Evolutionary conservation across 208 protist species (phyloP).

Genomic region (Trypanosoma lewisi): DNA sequence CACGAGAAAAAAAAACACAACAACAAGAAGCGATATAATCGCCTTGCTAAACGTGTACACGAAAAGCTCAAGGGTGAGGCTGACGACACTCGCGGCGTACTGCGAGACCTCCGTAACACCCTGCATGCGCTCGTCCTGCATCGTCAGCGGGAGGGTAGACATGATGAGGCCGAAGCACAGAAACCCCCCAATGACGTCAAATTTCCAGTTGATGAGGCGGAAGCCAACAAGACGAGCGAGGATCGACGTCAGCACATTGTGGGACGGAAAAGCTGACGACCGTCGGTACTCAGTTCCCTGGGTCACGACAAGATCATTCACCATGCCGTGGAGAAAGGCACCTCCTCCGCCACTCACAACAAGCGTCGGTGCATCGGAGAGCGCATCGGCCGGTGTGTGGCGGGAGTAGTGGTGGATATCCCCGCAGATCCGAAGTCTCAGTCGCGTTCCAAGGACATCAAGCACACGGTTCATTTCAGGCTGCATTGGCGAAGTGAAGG

Average conservation of each 20-base stretch:
- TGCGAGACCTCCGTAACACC: conserved; percentile 11
- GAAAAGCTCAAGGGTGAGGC: conserved; percentile 37
- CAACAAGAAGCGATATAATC: conserved; percentile 44
- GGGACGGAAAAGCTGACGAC: conserved; percentile 48
- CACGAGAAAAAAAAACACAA: conserved; percentile 48
- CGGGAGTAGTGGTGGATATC: conserved; percentile 90
- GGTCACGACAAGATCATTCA: conserved; percentile 47
- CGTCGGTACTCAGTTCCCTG: conserved; percentile 66
- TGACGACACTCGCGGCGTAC: conserved; percentile 35
- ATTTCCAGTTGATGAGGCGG: conserved; percentile 85
- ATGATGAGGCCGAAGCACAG: conserved; percentile 65
- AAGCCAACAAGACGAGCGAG: conserved; percentile 65
- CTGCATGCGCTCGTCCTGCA: conserved; percentile 11
- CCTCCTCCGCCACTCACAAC: too few relatives aligned
- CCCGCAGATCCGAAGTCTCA: conserved; percentile 67
- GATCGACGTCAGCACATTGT: conserved; percentile 67
- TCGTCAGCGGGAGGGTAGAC: conserved; percentile 57
- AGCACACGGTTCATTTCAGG: conserved; percentile 56
- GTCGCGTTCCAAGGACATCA: conserved; percentile 54
- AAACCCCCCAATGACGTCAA: conserved; percentile 72
- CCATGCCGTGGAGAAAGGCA: too few relatives aligned
- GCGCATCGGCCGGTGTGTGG: conserved; percentile 61
- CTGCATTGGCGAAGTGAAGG: conserved; percentile 37
- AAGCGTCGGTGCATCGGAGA: too few relatives aligned
- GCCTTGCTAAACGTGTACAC: conserved; percentile 46